Base-by-base conservation (phyloP, 768 basidiomycete species). In the Phlebiopsis gigantea region DNA sequence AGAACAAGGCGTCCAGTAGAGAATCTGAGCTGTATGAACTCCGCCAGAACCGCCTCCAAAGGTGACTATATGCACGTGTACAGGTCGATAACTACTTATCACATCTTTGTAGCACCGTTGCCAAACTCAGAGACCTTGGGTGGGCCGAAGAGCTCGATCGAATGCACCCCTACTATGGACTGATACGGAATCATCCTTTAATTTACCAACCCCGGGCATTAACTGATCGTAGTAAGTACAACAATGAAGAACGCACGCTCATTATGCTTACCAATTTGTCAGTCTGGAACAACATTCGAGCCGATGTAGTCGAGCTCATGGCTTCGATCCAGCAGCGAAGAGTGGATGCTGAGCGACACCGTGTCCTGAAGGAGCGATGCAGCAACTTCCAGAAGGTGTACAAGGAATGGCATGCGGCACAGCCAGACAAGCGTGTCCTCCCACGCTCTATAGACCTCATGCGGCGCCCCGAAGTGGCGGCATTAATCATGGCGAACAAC, bases 31-130 rank as follows among this genome's bases (percentile, higher is more conserved):
- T 28, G 1, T 8, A 46, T 12, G 24, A 45, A 17, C 14, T 55
- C 1, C 12, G 43, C 10, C 2, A 28, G 5, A 17, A 8, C 12
- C 42, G 53, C 10, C 29, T 45, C 12, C n/a, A n/a, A n/a, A n/a
- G n/a, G n/a, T n/a, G n/a, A n/a, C n/a, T n/a, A n/a, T n/a, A n/a
- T n/a, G n/a, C n/a, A n/a, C n/a, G n/a, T n/a, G n/a, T n/a, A n/a
- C n/a, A n/a, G n/a, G n/a, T n/a, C n/a, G n/a, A 8, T 4, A 34
- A 21, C 10, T 15, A 30, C n/a, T 41, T 28, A 5, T 54, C 5
- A 45, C n/a, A n/a, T n/a, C n/a, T n/a, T 44, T 30, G 17, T 21
- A 57, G 56, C 10, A 57, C 50, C n/a, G 56, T 57, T n/a, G 39
- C n/a, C 5, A 50, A 39, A 24, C 48, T 50, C n/a, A 29, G 29